These are phyloP conservation scores for Trametes sanguinea DNA, from an alignment of 768 basidiomycete species.

Conservation along the genomic window DNA sequence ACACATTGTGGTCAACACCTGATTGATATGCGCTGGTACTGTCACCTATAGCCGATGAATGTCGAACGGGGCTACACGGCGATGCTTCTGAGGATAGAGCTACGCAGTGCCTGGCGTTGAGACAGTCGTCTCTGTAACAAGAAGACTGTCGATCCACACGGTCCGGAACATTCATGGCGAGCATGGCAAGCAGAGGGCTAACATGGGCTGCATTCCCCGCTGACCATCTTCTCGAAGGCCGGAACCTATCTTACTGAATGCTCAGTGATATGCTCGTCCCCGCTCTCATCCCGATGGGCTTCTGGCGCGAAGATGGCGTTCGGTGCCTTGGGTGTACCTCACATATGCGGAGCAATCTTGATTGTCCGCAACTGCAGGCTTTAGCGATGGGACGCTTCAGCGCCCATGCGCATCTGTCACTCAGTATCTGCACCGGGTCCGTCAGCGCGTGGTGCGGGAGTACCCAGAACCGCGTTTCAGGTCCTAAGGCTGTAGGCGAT, in stretches of 20 bases:
- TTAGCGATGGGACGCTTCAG: not conserved
- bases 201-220: not conserved
- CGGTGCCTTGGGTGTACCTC: not conserved
- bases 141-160: conserved; percentile 2
- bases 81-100: not conserved
- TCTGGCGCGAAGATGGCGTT: not conserved
- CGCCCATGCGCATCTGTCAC: not conserved
- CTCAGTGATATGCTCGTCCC: not conserved
- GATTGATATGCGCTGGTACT: not conserved
- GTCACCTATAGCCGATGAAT: not conserved
- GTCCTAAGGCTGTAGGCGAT: not conserved
- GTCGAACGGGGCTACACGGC: not conserved
- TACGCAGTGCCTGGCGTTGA: conserved; percentile 1
- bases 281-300: not conserved
- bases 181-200: not conserved
- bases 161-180: not conserved
- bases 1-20: not conserved
- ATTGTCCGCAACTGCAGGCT: not conserved
- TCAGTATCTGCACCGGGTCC: not conserved
- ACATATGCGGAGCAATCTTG: not conserved
- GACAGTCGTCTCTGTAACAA: not conserved
- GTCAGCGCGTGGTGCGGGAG: not conserved
- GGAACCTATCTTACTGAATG: not conserved
- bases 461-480: not conserved
- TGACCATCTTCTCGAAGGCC: not conserved